phyloP scores from a whole-genome alignment of 257 asterid species.

The Solanum gandarillasii region DNA sequence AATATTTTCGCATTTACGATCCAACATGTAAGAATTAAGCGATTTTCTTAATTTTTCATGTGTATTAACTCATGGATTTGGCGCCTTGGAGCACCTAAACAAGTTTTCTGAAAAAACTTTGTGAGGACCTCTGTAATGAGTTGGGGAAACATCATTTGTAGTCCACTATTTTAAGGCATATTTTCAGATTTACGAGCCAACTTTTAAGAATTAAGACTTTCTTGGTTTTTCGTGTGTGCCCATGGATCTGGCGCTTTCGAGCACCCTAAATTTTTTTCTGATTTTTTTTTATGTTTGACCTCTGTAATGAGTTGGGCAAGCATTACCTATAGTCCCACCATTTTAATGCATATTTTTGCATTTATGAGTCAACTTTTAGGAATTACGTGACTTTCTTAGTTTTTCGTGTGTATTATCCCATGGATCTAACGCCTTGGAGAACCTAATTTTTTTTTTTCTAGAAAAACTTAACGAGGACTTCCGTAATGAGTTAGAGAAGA shows the following conservation, averaged over 20 bases:
- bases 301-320: background rate
- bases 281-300: background rate
- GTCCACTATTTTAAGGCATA: background rate
- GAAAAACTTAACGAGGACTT: too few species aligned
- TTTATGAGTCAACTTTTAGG: background rate
- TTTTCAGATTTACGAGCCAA: too few species aligned
- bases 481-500: background rate
- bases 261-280: accelerated
- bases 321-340: background rate
- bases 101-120: too few species aligned
- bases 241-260: too few species aligned
- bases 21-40: too few species aligned
- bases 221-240: background rate
- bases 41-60: too few species aligned
- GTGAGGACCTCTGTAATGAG: background rate
- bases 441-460: too few species aligned
- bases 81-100: background rate
- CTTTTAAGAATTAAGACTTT: too few species aligned
- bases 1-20: too few species aligned
- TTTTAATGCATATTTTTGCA: too few species aligned
- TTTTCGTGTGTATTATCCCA: background rate
- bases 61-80: too few species aligned
- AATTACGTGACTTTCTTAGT: too few species aligned
- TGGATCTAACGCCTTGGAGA: background rate
- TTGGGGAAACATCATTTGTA: background rate